A percentile compares a stretch with the other conserved stretches of the same genome.
Evolutionary conservation across 768 basidiomycete species (phyloP).

Genomic region (Podaxis sp.): DNA sequence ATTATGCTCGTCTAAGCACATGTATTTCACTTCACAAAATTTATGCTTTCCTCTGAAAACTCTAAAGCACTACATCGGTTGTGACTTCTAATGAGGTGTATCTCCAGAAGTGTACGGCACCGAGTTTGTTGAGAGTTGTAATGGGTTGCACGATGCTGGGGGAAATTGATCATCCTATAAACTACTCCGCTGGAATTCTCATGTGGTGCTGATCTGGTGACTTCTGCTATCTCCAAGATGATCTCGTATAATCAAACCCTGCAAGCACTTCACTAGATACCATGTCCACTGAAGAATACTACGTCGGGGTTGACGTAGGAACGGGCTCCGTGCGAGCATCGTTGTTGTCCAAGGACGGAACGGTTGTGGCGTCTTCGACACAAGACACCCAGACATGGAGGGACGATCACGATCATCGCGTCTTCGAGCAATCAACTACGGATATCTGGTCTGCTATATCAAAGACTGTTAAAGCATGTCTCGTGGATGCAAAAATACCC

Average conservation of each 20-base stretch:
- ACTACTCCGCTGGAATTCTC: not conserved
- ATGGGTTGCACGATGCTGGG: not conserved
- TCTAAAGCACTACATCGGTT: not conserved
- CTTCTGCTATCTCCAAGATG: conserved; percentile 2
- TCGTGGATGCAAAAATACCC: conserved; percentile 50
- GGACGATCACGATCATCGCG: conserved; percentile 77
- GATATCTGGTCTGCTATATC: conserved; percentile 82
- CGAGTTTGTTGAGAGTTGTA: not conserved
- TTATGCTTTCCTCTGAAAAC: conserved; percentile 23
- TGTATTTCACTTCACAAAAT: conserved; percentile 34
- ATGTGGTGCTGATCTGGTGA: conserved; percentile 6
- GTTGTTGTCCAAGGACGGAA: conserved; percentile 66
- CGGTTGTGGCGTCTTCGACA: conserved; percentile 72
- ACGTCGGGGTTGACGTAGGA: conserved; percentile 81
- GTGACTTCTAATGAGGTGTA: not conserved
- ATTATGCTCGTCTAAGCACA: conserved; percentile 31
- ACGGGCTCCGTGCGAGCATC: conserved; percentile 92
- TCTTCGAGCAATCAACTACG: conserved; percentile 93
- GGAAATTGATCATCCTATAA: no score
- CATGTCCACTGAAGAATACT: conserved; percentile 43
- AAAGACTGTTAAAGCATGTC: conserved; percentile 54
- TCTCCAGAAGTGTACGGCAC: no score
- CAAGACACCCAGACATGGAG: conserved; percentile 85
- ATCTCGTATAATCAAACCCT: conserved; percentile 1
- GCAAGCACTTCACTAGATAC: conserved; percentile 2